Conservation (phyloP, 2,329 filamentous ascomycete genomes). For the Periconia digitata region DNA sequence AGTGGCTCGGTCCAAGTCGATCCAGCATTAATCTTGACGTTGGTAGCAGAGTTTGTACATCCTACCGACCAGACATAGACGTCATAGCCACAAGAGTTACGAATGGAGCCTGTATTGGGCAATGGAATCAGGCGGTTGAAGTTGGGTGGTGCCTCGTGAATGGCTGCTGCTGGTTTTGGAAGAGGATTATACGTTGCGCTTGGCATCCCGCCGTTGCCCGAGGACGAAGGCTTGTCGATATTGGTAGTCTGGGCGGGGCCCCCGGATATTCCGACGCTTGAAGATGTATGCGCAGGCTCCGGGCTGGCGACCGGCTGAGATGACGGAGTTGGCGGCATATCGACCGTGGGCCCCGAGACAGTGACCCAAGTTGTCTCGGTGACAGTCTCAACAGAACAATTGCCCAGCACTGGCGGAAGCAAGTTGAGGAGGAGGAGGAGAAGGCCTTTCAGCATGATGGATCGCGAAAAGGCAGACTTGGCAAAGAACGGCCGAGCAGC, state of each 20-base stretch:
- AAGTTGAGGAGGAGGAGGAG: not conserved
- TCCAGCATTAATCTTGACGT: constrained; percentile 5
- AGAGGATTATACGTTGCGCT: constrained; percentile 5
- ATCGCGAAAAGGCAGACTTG: not conserved
- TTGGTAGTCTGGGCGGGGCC: too few species aligned
- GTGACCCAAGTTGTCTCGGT: constrained; percentile 16
- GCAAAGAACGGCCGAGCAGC: too few species aligned
- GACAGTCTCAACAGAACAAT: constrained; percentile 9
- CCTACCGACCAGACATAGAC: constrained; percentile 20
- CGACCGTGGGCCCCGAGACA: not conserved
- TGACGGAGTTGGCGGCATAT: not conserved
- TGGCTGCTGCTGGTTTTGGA: not conserved
- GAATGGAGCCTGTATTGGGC: constrained; percentile 12
- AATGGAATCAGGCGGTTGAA: constrained; percentile 9
- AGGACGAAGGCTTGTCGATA: not conserved
- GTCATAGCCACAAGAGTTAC: constrained; percentile 20
- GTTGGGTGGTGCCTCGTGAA: not conserved
- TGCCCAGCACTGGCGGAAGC: constrained; percentile 1
- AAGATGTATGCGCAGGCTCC: not conserved
- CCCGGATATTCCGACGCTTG: not conserved
- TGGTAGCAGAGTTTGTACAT: not conserved
- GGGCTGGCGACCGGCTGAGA: too few species aligned
- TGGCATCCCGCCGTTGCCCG: not conserved
- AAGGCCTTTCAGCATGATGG: not conserved
- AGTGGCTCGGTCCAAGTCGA: constrained; percentile 6